Evolutionary conservation across 805 yeast species (phyloP), one percentile per base, ranked within the genome.

Genomic region (Torulaspora gathmanii): DNA sequence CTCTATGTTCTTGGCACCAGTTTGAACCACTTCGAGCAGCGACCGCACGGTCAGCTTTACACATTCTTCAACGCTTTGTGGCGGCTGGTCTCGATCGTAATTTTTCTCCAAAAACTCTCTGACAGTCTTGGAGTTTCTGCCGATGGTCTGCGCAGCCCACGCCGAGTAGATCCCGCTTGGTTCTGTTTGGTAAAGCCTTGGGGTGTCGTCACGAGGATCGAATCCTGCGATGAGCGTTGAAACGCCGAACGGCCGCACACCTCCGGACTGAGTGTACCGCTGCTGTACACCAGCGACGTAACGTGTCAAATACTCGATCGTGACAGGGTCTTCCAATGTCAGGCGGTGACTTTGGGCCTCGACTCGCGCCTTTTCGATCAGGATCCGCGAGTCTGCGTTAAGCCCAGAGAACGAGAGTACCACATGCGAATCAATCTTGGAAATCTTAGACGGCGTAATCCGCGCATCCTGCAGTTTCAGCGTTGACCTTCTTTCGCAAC

Each of bases 271-370:
- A 5, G 99, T 93, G 70, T 91, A 93, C 67, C 83, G 79, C 67
- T 93, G 99, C 69, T 93, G 97, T 36, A 91, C 91, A 17, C 97
- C 96, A n/a, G 99, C 99, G 52, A 93, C 87, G 60, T 87, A 87
- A 65, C 85, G 84, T 29, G 99, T 88, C 65, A 93, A 73, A 65
- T 90, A 93, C 63, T 93, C 98, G 46, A 93, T 77, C 13, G 88
- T 73, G 8, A 89, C 96, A 0, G 97, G 84, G 63, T 93, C 98
- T 65, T 91, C 99, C 60, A 91, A 76, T n/a, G 91, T 88, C 58
- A 93, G 77, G 65, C 85, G 79, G 69, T 90, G 95, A 12, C 95
- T 85, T 68, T 93, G 99, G 3, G 98, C 97, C 67, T 93, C 97
- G 20, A 91, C 83, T 61, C 98, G 79, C 10, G 99, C 98, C 70